Evolutionary conservation across 495 filamentous ascomycete genomes (phyloP).

Genomic region (Sabuloglossum arenarium): DNA sequence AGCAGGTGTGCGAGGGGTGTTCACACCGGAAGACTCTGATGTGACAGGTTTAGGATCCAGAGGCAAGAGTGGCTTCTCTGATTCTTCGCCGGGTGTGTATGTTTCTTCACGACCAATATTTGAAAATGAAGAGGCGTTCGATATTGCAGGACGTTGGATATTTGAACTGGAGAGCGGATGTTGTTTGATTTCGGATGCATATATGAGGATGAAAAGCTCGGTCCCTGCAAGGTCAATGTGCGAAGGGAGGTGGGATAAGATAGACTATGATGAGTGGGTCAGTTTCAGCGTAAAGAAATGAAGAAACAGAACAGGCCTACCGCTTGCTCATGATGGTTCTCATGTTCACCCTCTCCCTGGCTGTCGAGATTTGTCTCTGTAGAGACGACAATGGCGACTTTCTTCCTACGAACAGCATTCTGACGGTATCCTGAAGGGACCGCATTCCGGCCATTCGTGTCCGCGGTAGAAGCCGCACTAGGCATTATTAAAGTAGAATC

Average conservation of each 20-base stretch:
- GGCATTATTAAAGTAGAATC: neutral
- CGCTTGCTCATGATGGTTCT: conserved; percentile 41
- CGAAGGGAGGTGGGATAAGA: conserved; percentile 69
- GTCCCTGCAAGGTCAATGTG: conserved; percentile 44
- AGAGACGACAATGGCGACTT: conserved; percentile 67
- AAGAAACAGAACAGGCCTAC: conserved; percentile 32
- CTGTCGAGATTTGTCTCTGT: conserved; percentile 42
- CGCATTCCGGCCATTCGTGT: neutral
- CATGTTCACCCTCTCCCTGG: conserved; percentile 33
- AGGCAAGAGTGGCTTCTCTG: conserved; percentile 28
- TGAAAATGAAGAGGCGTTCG: conserved; percentile 69
- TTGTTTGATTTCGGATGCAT: conserved; percentile 59
- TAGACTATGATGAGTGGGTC: conserved; percentile 33
- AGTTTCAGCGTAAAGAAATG: conserved; percentile 8
- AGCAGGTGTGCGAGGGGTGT: conserved; percentile 8
- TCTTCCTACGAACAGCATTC: conserved; percentile 28
- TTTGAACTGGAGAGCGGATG: conserved; percentile 24
- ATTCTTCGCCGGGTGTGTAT: conserved; percentile 41
- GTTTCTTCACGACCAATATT: conserved; percentile 64
- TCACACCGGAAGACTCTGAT: neutral
- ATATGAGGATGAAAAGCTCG: conserved; percentile 72
- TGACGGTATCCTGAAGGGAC: neutral
- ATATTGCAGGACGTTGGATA: conserved; percentile 30
- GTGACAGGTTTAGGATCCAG: conserved; percentile 21
- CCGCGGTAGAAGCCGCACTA: conserved; percentile 9